Conservation (phyloP, 2,329 filamentous ascomycete genomes). For the Alternaria ethzedia region DNA sequence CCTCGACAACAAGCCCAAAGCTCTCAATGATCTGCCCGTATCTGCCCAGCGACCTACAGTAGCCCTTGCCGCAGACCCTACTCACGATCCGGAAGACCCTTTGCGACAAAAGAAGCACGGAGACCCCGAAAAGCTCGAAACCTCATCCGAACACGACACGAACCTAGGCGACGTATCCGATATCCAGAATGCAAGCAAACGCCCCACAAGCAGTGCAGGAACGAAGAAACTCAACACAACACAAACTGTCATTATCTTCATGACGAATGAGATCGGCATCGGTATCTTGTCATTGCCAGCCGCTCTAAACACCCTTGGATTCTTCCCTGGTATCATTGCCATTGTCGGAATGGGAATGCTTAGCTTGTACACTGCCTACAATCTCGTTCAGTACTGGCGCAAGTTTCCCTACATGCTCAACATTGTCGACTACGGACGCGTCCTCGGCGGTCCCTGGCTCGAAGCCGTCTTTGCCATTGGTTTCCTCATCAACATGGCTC, state of each 20-base stretch:
- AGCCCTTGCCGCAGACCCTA: constrained; percentile 29
- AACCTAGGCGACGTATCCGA: constrained; percentile 31
- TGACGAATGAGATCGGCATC: constrained; percentile 41
- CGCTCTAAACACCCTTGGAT: constrained; percentile 32
- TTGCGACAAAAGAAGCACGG: constrained; percentile 11
- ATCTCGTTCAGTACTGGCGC: constrained; percentile 40
- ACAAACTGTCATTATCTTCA: constrained; percentile 39
- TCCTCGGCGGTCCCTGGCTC: constrained; percentile 32
- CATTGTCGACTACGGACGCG: constrained; percentile 38
- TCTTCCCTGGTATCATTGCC: constrained; percentile 34
- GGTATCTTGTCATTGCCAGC: constrained; percentile 36
- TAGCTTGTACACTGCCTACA: constrained; percentile 38
- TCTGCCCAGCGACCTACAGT: constrained; percentile 27
- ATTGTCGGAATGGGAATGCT: constrained; percentile 34
- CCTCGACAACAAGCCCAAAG: constrained; percentile 19
- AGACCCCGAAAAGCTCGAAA: constrained; percentile 24
- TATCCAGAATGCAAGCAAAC: constrained; percentile 30
- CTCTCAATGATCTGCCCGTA: constrained; percentile 17
- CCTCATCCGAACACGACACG: constrained; percentile 26
- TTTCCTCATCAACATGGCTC: constrained; percentile 38
- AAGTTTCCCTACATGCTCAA: constrained; percentile 40
- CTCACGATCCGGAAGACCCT: constrained; percentile 25
- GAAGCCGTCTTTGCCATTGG: constrained; percentile 34
- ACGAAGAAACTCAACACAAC: constrained; percentile 31
- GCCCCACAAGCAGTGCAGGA: constrained; percentile 6